Percentiles rank a stretch among this genome's conserved stretches.
Conservation (phyloP, 768 basidiomycete species). For the Cyclocybe cylindracea region DNA sequence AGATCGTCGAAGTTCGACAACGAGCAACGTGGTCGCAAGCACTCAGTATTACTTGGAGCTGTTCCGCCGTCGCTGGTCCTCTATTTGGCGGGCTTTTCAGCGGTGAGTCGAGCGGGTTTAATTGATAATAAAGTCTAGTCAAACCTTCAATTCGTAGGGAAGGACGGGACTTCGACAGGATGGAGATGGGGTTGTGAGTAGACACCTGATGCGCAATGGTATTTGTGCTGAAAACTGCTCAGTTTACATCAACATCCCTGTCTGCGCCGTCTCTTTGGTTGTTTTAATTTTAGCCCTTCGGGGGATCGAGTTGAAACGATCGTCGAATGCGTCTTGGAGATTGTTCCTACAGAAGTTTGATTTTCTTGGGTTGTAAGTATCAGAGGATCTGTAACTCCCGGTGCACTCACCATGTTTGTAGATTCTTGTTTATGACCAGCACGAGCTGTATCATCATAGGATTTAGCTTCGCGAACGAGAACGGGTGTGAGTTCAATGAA, state of each 20-base stretch:
- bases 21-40: conserved; percentile 87
- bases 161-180: conserved; percentile 38
- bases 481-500: conserved; percentile 59
- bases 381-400: background rate
- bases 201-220: conserved; percentile 10
- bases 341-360: conserved; percentile 62
- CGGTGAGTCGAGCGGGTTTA: conserved; percentile 40
- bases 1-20: conserved; percentile 70
- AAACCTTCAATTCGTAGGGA: conserved; percentile 22
- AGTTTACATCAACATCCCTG: conserved; percentile 86
- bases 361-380: conserved; percentile 73
- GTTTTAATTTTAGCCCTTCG: conserved; percentile 65
- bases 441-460: conserved; percentile 77
- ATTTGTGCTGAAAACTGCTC: conserved; percentile 15
- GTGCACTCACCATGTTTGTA: conserved; percentile 24
- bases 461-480: conserved; percentile 71
- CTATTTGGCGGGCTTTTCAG: conserved; percentile 84
- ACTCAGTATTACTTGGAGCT: conserved; percentile 83
- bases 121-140: too few species aligned
- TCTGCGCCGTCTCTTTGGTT: conserved; percentile 61
- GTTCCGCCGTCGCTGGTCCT: conserved; percentile 83
- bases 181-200: conserved; percentile 89
- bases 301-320: conserved; percentile 45
- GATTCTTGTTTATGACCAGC: conserved; percentile 72
- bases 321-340: conserved; percentile 56